phyloP scores from a whole-genome alignment of 2,329 filamentous ascomycete species.

The Colletotrichum spinosum region DNA sequence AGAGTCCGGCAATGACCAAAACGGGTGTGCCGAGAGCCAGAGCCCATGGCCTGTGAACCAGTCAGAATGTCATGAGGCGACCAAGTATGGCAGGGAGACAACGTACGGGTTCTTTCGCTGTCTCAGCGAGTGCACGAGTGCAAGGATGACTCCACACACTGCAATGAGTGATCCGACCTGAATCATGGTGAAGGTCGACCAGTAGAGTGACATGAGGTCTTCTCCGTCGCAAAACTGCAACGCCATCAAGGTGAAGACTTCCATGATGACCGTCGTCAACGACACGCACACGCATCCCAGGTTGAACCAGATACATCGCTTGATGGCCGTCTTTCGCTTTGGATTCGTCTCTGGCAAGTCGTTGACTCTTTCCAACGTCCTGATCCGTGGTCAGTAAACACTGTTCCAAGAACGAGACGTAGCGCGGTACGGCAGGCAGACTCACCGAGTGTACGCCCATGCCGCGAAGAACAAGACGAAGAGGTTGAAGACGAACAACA shows the following conservation, averaged over 20 bases:
- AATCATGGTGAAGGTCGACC: slow-evolving; percentile 71
- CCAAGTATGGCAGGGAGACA: background rate
- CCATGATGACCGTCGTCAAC: slow-evolving; percentile 61
- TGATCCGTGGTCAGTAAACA: slow-evolving; percentile 32
- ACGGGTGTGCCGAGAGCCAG: slow-evolving; percentile 71
- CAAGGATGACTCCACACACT: slow-evolving; percentile 67
- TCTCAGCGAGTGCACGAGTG: slow-evolving; percentile 61
- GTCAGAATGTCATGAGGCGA: slow-evolving; percentile 12
- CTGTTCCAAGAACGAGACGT: background rate
- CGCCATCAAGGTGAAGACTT: slow-evolving; percentile 64
- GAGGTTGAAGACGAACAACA: slow-evolving; percentile 57
- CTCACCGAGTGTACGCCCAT: slow-evolving; percentile 54
- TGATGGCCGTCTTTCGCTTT: slow-evolving; percentile 52
- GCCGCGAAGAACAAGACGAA: slow-evolving; percentile 58
- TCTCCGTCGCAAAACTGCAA: slow-evolving; percentile 71
- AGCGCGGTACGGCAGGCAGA: slow-evolving; percentile 6
- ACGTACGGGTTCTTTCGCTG: slow-evolving; percentile 65
- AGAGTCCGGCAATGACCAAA: slow-evolving; percentile 66
- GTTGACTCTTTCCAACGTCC: slow-evolving; percentile 51
- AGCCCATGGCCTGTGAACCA: slow-evolving; percentile 60
- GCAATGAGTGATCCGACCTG: slow-evolving; percentile 70
- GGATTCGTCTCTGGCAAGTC: slow-evolving; percentile 46
- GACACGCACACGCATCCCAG: slow-evolving; percentile 58
- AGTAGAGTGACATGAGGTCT: slow-evolving; percentile 69
- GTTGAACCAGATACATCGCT: slow-evolving; percentile 56